Conservation (phyloP, 176 grass and related monocot genomes). For the Hordeum vulgare region DNA sequence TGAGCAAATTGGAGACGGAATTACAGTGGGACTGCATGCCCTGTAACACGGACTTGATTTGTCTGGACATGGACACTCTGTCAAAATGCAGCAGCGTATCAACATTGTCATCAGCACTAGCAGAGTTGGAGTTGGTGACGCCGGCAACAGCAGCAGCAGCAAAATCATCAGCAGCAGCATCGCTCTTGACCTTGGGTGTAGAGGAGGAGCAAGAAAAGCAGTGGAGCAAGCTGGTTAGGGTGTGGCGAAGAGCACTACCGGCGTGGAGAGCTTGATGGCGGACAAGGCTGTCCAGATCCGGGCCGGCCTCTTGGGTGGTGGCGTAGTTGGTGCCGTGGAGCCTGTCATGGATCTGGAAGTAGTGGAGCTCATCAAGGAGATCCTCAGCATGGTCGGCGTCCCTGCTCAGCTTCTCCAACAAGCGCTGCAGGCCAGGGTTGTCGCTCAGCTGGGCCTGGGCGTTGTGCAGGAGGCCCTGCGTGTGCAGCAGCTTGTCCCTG, state of each 20-base stretch:
- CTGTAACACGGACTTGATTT: not conserved
- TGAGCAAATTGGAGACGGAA: not conserved
- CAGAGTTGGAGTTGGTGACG: not conserved
- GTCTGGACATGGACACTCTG: not conserved
- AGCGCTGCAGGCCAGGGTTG: not conserved
- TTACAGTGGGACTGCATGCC: not conserved
- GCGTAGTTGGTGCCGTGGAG: not conserved
- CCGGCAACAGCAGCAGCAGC: not conserved
- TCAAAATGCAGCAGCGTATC: not conserved
- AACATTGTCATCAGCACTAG: not conserved
- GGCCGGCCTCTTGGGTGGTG: not conserved
- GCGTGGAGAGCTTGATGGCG: not conserved
- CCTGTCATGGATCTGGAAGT: not conserved
- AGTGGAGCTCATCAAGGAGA: not conserved
- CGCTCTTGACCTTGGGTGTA: not conserved
- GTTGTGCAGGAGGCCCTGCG: not conserved
- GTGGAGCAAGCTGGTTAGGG: not conserved
- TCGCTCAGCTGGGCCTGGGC: not conserved
- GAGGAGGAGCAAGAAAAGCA: not conserved
- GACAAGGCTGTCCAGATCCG: not conserved
- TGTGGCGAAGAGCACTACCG: not conserved
- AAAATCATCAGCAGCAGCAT: not conserved
- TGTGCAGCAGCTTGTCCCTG: not conserved
- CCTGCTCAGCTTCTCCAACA: not conserved
- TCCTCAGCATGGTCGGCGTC: not conserved